Evolutionary conservation across 768 basidiomycete genomes (phyloP).

Genomic region (Trametes coccinea): DNA sequence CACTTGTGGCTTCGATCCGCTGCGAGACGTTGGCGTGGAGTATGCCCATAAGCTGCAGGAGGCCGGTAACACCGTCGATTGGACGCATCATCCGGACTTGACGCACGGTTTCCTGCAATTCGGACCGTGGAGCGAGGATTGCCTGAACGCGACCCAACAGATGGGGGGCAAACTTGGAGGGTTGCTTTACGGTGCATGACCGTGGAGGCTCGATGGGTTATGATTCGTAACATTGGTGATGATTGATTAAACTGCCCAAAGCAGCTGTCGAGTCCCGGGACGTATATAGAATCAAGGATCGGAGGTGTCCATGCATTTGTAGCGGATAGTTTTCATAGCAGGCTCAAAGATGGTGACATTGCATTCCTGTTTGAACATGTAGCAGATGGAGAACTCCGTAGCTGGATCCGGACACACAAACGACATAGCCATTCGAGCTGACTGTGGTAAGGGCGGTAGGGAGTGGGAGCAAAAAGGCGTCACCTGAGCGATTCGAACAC

Average conservation of each 20-base stretch:
- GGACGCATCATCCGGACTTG: constrained; percentile 10
- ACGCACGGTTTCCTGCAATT: constrained; percentile 21
- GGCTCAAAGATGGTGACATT: no score
- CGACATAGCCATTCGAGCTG: no score
- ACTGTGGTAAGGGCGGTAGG: background rate
- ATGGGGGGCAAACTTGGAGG: background rate
- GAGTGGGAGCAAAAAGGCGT: constrained; percentile 40
- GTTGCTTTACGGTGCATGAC: background rate
- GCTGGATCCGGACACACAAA: no score
- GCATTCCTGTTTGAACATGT: no score
- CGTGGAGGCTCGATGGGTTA: background rate
- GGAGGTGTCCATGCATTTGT: no score
- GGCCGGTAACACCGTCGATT: constrained; percentile 10
- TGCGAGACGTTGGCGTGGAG: constrained; percentile 17
- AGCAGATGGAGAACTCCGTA: no score
- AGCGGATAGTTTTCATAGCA: no score
- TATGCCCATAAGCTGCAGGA: constrained; percentile 17
- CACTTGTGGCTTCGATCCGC: constrained; percentile 15
- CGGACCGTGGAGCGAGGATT: constrained; percentile 17
- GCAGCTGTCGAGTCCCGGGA: no score
- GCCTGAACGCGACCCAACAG: constrained; percentile 2
- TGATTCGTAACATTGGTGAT: background rate
- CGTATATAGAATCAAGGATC: no score
- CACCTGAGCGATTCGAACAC: constrained; percentile 65
- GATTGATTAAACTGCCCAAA: background rate